Percentiles rank a stretch among this genome's conserved stretches.
phyloP scores from a whole-genome alignment of 176 grass and related monocot species.

The Panicum miliaceum region DNA sequence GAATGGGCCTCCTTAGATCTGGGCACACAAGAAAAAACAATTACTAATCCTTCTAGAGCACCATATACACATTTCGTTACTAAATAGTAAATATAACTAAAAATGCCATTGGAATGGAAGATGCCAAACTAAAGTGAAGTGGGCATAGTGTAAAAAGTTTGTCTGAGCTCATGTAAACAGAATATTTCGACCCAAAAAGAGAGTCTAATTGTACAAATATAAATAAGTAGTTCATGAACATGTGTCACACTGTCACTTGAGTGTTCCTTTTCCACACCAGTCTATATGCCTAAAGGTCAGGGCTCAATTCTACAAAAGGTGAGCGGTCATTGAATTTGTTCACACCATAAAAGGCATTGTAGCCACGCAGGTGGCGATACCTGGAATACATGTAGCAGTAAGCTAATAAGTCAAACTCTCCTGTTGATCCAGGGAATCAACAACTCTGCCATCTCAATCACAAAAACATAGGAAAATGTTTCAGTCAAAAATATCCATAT shows the following conservation, averaged over 20 bases:
- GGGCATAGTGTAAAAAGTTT: conserved; percentile 24
- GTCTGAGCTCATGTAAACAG: conserved; percentile 48
- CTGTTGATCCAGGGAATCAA: conserved; percentile 41
- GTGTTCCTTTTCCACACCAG: conserved; percentile 32
- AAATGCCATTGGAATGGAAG: conserved; percentile 28
- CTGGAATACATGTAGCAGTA: background rate
- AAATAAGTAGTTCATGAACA: conserved; percentile 32
- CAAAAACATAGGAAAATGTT: conserved; percentile 29
- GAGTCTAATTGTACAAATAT: conserved; percentile 26
- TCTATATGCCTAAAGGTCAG: conserved; percentile 35
- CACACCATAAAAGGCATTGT: conserved; percentile 24
- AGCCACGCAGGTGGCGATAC: conserved; percentile 18
- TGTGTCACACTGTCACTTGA: background rate
- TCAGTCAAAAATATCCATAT: conserved; percentile 18
- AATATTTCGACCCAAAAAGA: conserved; percentile 39
- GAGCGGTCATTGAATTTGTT: conserved; percentile 32
- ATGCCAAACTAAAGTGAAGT: conserved; percentile 54
- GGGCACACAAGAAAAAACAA: conserved; percentile 25
- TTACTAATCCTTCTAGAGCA: conserved; percentile 28
- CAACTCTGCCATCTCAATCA: conserved; percentile 47
- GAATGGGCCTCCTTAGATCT: conserved; percentile 63
- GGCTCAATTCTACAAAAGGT: conserved; percentile 28
- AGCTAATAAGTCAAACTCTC: conserved; percentile 34
- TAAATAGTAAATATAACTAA: conserved; percentile 33
- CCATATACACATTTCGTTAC: background rate